Evolutionary conservation across 148 eudicot genomes (phyloP), one percentile per base, ranked within the genome.

Genomic region (Rhododendron kiyosumense): DNA sequence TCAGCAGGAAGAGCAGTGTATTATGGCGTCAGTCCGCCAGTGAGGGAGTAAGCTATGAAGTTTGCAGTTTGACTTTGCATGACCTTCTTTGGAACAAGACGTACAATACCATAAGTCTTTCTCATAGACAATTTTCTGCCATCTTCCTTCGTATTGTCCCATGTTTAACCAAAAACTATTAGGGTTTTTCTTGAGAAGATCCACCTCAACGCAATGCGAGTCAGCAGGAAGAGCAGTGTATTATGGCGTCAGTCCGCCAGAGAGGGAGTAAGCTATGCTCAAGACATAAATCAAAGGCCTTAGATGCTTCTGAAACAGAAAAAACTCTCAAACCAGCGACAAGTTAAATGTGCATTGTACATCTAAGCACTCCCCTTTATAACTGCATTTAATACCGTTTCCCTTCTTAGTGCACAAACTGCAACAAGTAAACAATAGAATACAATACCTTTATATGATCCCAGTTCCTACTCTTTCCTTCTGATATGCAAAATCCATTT

Each of bases 31-130:
- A 69, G 17, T 28, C 17, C 75, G 36, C 75, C 75, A 69, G 32
- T 69, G 75, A 69, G 36, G 75, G 36, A 69, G 75, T 67, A 67
- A 67, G 32, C 74, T 67, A 41, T 41, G 45, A 41, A 41, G 45
- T 41, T 41, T 15, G 36, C 95, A 92, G 61, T 92, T 41, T 41
- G 45, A 41, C 45, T 41, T 41, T 41, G 45, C 45, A 41, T 41
- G 45, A 41, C 43, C 43, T 38, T 41, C 45, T 41, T 41, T 41
- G 45, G 45, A 41, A 41, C 45, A 41, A 41, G 45, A 41, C 45
- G 0, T 41, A 41, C 45, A 41, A 41, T 41, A 41, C 45, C 45
- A 5, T 0, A 41, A 6, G 45, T 5, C 7, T 41, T 41, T 41
- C 45, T 41, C 7, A 41, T 41, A 41, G 45, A 41, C 45, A 8